These are phyloP conservation scores for Collybia nuda DNA, from an alignment of 768 basidiomycete species.

Conservation along the genomic window DNA sequence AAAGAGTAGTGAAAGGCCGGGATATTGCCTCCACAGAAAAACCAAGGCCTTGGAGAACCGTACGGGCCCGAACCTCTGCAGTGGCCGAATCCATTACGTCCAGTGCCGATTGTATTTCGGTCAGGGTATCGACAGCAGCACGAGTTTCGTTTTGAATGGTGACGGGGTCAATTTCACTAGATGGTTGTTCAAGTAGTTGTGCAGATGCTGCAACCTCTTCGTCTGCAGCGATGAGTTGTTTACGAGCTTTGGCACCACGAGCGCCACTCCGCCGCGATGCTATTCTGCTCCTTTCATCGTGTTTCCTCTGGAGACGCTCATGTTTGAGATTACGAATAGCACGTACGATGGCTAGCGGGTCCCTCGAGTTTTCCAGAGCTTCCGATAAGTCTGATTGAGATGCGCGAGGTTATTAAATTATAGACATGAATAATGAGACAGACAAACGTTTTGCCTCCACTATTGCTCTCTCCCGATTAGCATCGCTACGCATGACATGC, in stretches of 20 bases:
- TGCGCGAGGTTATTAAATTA: neutral
- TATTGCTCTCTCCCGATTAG: slow-evolving; percentile 29
- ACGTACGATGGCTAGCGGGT: slow-evolving; percentile 19
- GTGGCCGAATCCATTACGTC: slow-evolving; percentile 30
- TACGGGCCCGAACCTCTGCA: slow-evolving; percentile 46
- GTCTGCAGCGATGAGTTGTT: slow-evolving; percentile 48
- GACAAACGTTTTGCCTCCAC: slow-evolving; percentile 23
- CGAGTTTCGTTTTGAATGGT: slow-evolving; percentile 19
- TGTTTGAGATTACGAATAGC: slow-evolving; percentile 26
- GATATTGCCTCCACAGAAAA: slow-evolving; percentile 41
- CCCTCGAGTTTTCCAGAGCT: slow-evolving; percentile 25
- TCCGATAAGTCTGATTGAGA: slow-evolving; percentile 13
- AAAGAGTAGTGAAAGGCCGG: slow-evolving; percentile 44
- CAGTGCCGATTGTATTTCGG: slow-evolving; percentile 23
- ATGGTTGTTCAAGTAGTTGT: slow-evolving; percentile 17
- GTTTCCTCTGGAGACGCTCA: slow-evolving; percentile 21
- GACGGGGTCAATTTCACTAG: slow-evolving; percentile 19
- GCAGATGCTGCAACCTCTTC: slow-evolving; percentile 31
- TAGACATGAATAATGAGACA: slow-evolving; percentile 3
- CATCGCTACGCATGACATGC: slow-evolving; percentile 45
- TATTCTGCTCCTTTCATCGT: slow-evolving; percentile 41
- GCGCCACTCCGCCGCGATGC: slow-evolving; percentile 55
- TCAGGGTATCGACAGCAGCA: slow-evolving; percentile 22
- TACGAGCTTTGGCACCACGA: slow-evolving; percentile 55
- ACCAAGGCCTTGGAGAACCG: slow-evolving; percentile 59